phyloP scores from a whole-genome alignment of 2,329 filamentous ascomycete genomes.

The Botryotinia calthae region DNA sequence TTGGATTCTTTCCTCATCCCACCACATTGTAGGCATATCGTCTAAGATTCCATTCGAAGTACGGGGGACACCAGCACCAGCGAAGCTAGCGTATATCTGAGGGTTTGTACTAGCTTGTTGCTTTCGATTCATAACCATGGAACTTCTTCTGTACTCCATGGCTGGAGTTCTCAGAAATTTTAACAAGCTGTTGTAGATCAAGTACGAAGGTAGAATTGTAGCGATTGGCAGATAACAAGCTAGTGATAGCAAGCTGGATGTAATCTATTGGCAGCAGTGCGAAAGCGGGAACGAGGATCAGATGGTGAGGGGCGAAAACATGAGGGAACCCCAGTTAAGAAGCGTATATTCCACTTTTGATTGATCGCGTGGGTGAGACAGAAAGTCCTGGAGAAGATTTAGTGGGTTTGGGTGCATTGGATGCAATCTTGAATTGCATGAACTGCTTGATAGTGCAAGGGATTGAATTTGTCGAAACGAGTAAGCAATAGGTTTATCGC shows the following conservation, averaged over 20 bases:
- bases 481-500: slow-evolving; percentile 29
- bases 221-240: background rate
- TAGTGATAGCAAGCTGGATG: background rate
- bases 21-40: slow-evolving; percentile 54
- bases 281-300: background rate
- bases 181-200: background rate
- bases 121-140: slow-evolving; percentile 29
- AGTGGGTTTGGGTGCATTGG: slow-evolving; percentile 1
- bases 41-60: slow-evolving; percentile 33
- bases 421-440: slow-evolving; percentile 11
- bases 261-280: slow-evolving; percentile 3
- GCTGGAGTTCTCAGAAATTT: background rate
- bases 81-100: slow-evolving; percentile 38
- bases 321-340: slow-evolving; percentile 16
- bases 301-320: slow-evolving; percentile 15
- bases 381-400: slow-evolving; percentile 2
- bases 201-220: background rate
- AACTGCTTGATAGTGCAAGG: slow-evolving; percentile 16
- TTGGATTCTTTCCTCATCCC: slow-evolving; percentile 68
- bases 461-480: slow-evolving; percentile 22
- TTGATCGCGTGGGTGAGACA: slow-evolving; percentile 4
- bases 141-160: slow-evolving; percentile 37
- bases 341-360: slow-evolving; percentile 11
- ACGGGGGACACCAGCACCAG: slow-evolving; percentile 28
- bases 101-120: slow-evolving; percentile 25